Conservation (phyloP, 345 rosid species). For the Gossypium raimondii region DNA sequence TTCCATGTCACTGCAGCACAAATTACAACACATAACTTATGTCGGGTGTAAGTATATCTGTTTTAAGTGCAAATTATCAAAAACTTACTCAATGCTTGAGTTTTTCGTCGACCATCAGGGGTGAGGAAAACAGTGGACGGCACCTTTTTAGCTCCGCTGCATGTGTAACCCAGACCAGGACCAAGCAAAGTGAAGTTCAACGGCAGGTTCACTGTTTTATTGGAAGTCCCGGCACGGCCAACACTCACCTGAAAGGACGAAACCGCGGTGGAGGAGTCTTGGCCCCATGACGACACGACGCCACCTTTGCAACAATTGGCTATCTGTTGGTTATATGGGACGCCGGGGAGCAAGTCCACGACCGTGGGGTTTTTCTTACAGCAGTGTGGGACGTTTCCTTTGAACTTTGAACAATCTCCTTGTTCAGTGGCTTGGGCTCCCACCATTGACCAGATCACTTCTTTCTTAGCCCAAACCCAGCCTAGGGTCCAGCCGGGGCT, state of each 20-base stretch:
- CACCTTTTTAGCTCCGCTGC: constrained; percentile 38
- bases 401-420: constrained; percentile 59
- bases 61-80: neutral
- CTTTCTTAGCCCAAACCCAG: constrained; percentile 52
- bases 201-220: constrained; percentile 43
- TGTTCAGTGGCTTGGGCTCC: constrained; percentile 50
- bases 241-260: constrained; percentile 43
- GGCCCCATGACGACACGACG: constrained; percentile 37
- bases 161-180: constrained; percentile 49
- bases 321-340: constrained; percentile 43
- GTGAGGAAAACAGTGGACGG: constrained; percentile 36
- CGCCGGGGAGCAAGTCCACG: constrained; percentile 47
- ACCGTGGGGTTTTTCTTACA: constrained; percentile 38
- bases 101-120: constrained; percentile 36
- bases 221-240: constrained; percentile 43
- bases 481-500: constrained; percentile 50
- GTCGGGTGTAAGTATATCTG: no score
- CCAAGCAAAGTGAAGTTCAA: constrained; percentile 45
- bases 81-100: constrained; percentile 41
- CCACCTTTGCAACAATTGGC: constrained; percentile 58
- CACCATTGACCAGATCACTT: constrained; percentile 43
- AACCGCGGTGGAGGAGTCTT: constrained; percentile 35
- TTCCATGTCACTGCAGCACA: constrained; percentile 46
- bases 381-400: constrained; percentile 43
- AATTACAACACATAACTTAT: neutral